A percentile compares a stretch with the other conserved stretches of the same genome.
phyloP scores from a whole-genome alignment of 2,329 filamentous ascomycete genomes.

The Cladosporium sp. region DNA sequence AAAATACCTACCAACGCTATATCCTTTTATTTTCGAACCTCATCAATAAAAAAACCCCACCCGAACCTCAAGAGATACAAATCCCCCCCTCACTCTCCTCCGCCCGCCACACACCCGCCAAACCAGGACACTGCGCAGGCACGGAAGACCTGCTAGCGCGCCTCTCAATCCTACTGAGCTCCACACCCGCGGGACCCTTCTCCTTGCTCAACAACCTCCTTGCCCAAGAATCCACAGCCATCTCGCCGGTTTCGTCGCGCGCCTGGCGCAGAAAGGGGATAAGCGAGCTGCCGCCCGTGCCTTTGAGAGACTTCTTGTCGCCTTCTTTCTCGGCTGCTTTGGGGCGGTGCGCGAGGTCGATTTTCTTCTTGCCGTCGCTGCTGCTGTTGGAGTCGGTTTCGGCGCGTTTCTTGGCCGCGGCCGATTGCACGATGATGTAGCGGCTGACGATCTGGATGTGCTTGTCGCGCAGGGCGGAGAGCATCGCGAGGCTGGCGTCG shows the following conservation, averaged over 20 bases:
- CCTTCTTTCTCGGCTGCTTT: constrained; percentile 8
- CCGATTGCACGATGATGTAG: constrained; percentile 87
- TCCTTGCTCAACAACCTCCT: constrained; percentile 53
- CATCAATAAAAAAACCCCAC: too few species aligned
- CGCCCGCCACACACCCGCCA: constrained; percentile 8
- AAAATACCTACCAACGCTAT: too few species aligned
- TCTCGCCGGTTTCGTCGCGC: constrained; percentile 90
- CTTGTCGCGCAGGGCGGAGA: constrained; percentile 77
- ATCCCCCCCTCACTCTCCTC: constrained; percentile 12
- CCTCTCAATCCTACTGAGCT: constrained; percentile 9
- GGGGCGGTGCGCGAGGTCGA: constrained; percentile 44
- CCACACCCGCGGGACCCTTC: constrained; percentile 30
- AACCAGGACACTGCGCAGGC: constrained; percentile 7
- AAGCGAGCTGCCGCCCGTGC: constrained; percentile 87
- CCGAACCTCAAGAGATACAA: constrained; percentile 19
- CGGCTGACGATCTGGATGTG: constrained; percentile 95
- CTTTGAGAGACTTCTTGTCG: constrained; percentile 61
- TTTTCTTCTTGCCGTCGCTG: constrained; percentile 46
- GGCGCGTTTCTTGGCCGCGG: constrained; percentile 53
- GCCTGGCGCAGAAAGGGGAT: constrained; percentile 97
- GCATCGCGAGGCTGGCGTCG: constrained; percentile 80
- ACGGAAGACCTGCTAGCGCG: not conserved
- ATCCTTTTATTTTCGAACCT: too few species aligned
- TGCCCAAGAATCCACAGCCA: constrained; percentile 68
- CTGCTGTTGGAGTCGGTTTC: constrained; percentile 42